phyloP scores from a whole-genome alignment of 352 stramenopile species.

The Globisporangium barbulae region DNA sequence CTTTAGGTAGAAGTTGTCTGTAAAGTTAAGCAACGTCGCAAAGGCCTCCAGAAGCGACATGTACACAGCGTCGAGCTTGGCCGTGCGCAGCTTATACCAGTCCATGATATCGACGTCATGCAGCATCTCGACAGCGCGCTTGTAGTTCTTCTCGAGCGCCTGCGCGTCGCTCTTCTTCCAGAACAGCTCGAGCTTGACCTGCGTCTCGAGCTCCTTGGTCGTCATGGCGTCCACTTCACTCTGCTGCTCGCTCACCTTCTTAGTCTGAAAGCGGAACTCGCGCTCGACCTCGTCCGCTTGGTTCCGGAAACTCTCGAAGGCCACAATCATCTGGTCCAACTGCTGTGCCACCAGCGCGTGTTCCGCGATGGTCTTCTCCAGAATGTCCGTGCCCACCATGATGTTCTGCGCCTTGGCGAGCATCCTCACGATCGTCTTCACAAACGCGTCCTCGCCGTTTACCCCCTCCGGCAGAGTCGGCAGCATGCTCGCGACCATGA shows the following conservation, averaged over 20 bases:
- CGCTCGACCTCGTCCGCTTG: slow-evolving; percentile 45
- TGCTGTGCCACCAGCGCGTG: slow-evolving; percentile 30
- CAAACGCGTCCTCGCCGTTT: slow-evolving; percentile 58
- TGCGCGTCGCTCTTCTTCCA: slow-evolving; percentile 57
- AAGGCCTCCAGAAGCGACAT: slow-evolving; percentile 69
- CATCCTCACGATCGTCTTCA: slow-evolving; percentile 64
- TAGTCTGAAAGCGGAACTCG: slow-evolving; percentile 31
- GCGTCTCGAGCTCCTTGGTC: slow-evolving; percentile 61
- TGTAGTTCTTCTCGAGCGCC: slow-evolving; percentile 58
- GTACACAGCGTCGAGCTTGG: slow-evolving; percentile 56
- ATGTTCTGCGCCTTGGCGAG: slow-evolving; percentile 78
- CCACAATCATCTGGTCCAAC: slow-evolving; percentile 23
- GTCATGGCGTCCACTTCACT: slow-evolving; percentile 41
- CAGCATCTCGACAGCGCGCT: slow-evolving; percentile 50
- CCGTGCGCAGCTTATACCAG: slow-evolving; percentile 68
- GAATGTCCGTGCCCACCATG: slow-evolving; percentile 56
- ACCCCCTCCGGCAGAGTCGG: slow-evolving; percentile 71
- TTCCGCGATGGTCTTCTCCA: slow-evolving; percentile 47
- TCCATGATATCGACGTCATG: slow-evolving; percentile 55
- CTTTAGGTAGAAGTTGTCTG: slow-evolving; percentile 57
- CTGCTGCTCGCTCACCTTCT: slow-evolving; percentile 26
- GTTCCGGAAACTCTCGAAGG: slow-evolving; percentile 48
- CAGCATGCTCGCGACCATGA: slow-evolving; percentile 77
- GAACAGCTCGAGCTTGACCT: slow-evolving; percentile 76
- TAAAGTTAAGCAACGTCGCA: slow-evolving; percentile 66